Base-by-base conservation (phyloP, 2,329 filamentous ascomycete species). In the Fusarium sp. region DNA sequence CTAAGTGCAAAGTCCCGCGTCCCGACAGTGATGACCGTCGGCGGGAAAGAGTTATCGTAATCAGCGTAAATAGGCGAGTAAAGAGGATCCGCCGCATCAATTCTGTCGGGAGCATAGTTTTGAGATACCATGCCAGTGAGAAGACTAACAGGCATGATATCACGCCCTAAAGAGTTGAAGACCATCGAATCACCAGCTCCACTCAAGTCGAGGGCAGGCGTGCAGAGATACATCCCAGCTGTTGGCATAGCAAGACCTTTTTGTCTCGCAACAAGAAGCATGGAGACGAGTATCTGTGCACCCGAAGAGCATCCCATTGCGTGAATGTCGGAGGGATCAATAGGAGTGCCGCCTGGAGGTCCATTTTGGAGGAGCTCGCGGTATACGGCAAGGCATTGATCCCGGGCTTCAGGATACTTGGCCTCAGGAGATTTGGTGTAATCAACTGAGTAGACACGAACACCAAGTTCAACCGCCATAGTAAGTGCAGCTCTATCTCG, bases 301-400 rank as follows among this genome's bases (percentile, higher is more conserved):
- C 35, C 51, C 0, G 51, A 54, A 28, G 35, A 54, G 1, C 51
- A 39, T 1, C 51, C 51, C 51, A 54, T 54, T 4, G 35, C 35
- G 7, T 38, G 11, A 1, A 54, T n/a, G 10, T 39, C 0, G 2
- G 14, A 39, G 0, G 35, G 35, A 17, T 39, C 7, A 18, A n/a
- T 3, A 11, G 35, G 35, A 10, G 4, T 1, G 2, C 14, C 14
- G 1, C 35, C 10, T 3, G 24, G 20, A 9, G 24, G 24, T 4
- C 35, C 51, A 0, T 38, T 14, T 18, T n/a, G 51, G 10, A 54
- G 18, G 1, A 54, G 35, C 20, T 54, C 51, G 20, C 20, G 14
- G n/a, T 54, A 54, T 6, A 54, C 51, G 17, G 35, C 35, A n/a
- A 54, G 51, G n/a, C 51, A 54, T 26, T 54, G 51, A 18, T 54